phyloP scores from a whole-genome alignment of 2,329 filamentous ascomycete genomes.

The Colletotrichum godetiae region DNA sequence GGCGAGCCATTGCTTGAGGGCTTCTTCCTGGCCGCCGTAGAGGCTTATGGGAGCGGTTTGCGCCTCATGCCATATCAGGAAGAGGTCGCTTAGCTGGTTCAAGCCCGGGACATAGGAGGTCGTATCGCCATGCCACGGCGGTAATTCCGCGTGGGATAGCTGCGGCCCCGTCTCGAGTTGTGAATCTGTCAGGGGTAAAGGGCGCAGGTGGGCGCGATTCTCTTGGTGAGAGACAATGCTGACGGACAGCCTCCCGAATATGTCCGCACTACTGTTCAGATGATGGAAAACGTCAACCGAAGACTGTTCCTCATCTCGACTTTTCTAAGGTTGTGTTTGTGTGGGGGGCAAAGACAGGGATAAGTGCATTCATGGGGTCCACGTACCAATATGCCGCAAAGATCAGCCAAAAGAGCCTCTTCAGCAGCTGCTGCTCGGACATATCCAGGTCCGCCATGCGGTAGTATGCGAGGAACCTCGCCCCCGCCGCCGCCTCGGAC shows the following conservation, averaged over 20 bases:
- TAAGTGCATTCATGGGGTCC: not conserved
- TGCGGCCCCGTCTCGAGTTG: conserved; percentile 42
- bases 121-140: conserved; percentile 46
- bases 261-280: conserved; percentile 41
- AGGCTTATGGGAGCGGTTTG: conserved; percentile 35
- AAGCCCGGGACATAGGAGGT: conserved; percentile 48
- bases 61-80: conserved; percentile 46
- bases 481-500: conserved; percentile 43
- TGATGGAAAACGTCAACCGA: conserved; percentile 41
- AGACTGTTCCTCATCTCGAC: not conserved
- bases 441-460: conserved; percentile 38
- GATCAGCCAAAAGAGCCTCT: conserved; percentile 48
- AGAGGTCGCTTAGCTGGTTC: conserved; percentile 46
- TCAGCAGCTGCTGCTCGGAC: conserved; percentile 45
- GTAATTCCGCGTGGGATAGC: conserved; percentile 22
- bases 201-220: conserved; percentile 40
- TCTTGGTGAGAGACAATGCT: conserved; percentile 41
- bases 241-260: conserved; percentile 43
- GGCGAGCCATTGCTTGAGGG: conserved; percentile 28
- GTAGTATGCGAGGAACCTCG: conserved; percentile 45
- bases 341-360: not conserved
- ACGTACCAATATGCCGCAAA: conserved; percentile 39
- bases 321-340: not conserved
- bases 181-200: conserved; percentile 42
- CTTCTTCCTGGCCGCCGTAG: conserved; percentile 29